Evolutionary conservation across 805 yeast genomes (phyloP).

Genomic region (Wickerhamiella cacticola): DNA sequence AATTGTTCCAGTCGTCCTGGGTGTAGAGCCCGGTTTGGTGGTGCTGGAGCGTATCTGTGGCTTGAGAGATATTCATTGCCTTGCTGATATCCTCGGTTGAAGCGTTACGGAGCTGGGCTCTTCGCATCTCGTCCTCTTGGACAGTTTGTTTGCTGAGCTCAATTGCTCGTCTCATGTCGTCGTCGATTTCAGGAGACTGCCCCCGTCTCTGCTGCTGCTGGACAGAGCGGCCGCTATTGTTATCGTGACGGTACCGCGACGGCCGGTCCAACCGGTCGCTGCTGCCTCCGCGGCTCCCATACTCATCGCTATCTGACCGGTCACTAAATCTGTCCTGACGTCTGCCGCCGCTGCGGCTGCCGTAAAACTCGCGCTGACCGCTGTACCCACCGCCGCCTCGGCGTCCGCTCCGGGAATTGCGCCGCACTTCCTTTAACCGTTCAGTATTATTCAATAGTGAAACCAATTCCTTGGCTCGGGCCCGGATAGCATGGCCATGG

Average conservation of each 20-base stretch:
- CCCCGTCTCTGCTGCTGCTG: slow-evolving; percentile 9
- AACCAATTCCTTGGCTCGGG: slow-evolving; percentile 81
- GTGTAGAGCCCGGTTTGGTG: slow-evolving; percentile 9
- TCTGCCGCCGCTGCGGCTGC: slow-evolving; percentile 19
- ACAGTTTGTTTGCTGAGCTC: slow-evolving; percentile 74
- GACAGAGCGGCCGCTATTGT: slow-evolving; percentile 13
- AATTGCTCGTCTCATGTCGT: slow-evolving; percentile 65
- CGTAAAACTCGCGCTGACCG: slow-evolving; percentile 4
- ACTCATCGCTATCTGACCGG: slow-evolving; percentile 4
- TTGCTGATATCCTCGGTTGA: slow-evolving; percentile 52
- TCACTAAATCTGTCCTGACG: slow-evolving; percentile 3
- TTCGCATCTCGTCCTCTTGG: slow-evolving; percentile 59
- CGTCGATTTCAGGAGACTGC: slow-evolving; percentile 37
- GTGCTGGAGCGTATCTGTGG: slow-evolving; percentile 41
- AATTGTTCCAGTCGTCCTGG: slow-evolving; percentile 18
- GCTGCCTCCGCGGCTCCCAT: too few species aligned
- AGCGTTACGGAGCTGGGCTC: slow-evolving; percentile 30
- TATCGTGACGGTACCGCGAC: not conserved
- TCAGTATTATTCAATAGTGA: slow-evolving; percentile 72
- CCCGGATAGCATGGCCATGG: slow-evolving; percentile 79
- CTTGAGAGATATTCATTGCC: slow-evolving; percentile 61
- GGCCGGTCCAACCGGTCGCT: not conserved
- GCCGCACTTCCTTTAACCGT: slow-evolving; percentile 59
- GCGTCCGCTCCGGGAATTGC: slow-evolving; percentile 26
- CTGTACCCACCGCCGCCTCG: slow-evolving; percentile 13